Percentiles rank a stretch among this genome's conserved stretches.
Conservation (phyloP, 2,329 filamentous ascomycete species). For the Colletotrichum sp. region DNA sequence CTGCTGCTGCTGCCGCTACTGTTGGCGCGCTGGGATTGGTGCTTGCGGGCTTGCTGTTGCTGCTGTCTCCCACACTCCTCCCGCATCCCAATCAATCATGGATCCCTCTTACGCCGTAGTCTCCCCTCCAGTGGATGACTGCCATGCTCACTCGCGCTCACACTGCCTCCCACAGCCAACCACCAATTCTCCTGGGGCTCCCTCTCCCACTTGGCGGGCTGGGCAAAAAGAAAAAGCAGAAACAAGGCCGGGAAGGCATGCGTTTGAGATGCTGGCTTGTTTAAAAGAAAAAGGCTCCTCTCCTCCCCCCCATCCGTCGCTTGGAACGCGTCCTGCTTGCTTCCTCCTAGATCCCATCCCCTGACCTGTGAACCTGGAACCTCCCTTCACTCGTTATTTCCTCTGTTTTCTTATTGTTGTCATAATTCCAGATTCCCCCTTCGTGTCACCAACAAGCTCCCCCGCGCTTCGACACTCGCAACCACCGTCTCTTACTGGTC, state of each 20-base stretch:
- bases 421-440: background rate
- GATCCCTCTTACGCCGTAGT: background rate
- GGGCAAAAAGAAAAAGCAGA: background rate
- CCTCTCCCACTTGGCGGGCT: slow-evolving; percentile 14
- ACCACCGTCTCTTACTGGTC: background rate
- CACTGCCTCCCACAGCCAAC: slow-evolving; percentile 1
- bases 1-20: background rate
- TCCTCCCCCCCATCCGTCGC: background rate
- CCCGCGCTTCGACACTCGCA: slow-evolving; percentile 2
- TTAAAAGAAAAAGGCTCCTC: slow-evolving; percentile 17
- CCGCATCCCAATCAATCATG: background rate
- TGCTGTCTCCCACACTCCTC: background rate
- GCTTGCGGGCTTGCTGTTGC: background rate
- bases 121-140: background rate
- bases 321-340: slow-evolving; percentile 1
- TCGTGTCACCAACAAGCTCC: background rate
- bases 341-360: slow-evolving; percentile 8
- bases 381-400: slow-evolving; percentile 14
- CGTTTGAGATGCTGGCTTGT: slow-evolving; percentile 1
- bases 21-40: background rate
- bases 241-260: slow-evolving; percentile 13
- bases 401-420: background rate
- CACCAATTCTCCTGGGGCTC: background rate
- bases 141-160: background rate
- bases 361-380: background rate